These are phyloP conservation scores for Periglandula ipomoeae DNA, from an alignment of 2,329 filamentous ascomycete genomes.

Conservation along the genomic window DNA sequence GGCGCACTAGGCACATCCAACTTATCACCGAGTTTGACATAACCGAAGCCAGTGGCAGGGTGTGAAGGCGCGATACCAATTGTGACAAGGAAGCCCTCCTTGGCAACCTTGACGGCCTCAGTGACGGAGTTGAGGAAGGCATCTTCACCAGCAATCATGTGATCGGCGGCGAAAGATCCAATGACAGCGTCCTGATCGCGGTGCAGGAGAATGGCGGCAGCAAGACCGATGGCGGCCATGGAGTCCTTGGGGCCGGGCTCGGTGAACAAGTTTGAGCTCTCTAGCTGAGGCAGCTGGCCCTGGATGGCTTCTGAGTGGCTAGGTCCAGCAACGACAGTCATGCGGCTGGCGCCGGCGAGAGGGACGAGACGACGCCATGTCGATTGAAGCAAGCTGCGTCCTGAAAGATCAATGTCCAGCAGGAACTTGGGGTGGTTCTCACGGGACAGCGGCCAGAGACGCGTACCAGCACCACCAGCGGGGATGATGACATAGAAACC, in stretches of 20 bases:
- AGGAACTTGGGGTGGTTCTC: conserved; percentile 20
- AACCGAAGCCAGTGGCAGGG: conserved; percentile 19
- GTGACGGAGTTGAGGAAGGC: conserved; percentile 17
- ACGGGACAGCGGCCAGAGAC: conserved; percentile 18
- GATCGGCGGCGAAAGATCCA: conserved; percentile 18
- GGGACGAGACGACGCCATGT: conserved; percentile 18
- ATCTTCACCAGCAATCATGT: conserved; percentile 19
- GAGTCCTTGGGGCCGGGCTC: conserved; percentile 19
- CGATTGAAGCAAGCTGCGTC: conserved; percentile 17
- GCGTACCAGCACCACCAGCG: conserved; percentile 18
- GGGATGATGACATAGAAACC: conserved; percentile 19
- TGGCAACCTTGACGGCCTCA: conserved; percentile 18
- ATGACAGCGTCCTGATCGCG: conserved; percentile 17
- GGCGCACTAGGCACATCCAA: conserved; percentile 13
- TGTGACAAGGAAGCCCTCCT: conserved; percentile 17
- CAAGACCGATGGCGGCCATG: conserved; percentile 18
- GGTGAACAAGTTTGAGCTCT: conserved; percentile 15
- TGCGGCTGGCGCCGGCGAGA: conserved; percentile 16
- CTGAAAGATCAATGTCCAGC: conserved; percentile 17
- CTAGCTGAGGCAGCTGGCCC: conserved; percentile 15
- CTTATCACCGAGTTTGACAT: conserved; percentile 17
- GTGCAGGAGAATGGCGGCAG: conserved; percentile 16
- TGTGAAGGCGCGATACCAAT: conserved; percentile 19
- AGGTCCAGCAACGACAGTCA: conserved; percentile 18
- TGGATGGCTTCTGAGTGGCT: conserved; percentile 16